These are phyloP conservation scores for Ramalina intermedia DNA, from an alignment of 495 filamentous ascomycete species.

Conservation along the genomic window DNA sequence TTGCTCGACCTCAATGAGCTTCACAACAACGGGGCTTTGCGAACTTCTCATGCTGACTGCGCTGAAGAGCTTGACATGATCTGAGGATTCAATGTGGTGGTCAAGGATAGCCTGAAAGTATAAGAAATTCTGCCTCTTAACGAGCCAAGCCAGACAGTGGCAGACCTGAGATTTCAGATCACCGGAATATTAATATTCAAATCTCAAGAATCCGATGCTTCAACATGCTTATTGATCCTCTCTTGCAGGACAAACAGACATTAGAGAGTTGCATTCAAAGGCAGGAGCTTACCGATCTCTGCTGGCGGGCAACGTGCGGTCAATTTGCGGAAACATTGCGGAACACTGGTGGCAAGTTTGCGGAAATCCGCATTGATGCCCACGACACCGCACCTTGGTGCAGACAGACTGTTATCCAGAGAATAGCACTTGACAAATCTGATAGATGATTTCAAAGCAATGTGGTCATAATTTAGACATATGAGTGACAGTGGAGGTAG, in stretches of 20 bases:
- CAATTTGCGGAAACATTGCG: background rate
- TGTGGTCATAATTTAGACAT: background rate
- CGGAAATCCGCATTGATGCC: background rate
- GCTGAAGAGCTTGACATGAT: too few species aligned
- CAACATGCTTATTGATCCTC: background rate
- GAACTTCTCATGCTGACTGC: too few species aligned
- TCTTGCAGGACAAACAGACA: background rate
- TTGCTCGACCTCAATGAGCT: too few species aligned
- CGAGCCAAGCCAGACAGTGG: background rate
- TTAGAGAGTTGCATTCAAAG: background rate
- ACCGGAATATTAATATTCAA: background rate
- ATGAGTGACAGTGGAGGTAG: background rate
- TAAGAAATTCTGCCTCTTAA: background rate
- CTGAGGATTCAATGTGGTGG: too few species aligned
- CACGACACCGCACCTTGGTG: background rate
- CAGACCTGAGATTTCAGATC: background rate
- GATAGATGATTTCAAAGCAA: background rate
- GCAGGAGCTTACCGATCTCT: background rate
- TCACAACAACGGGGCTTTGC: too few species aligned
- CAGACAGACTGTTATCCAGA: background rate
- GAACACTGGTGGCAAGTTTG: background rate
- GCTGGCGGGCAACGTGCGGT: background rate
- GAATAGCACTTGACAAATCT: background rate
- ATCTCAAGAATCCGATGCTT: background rate
- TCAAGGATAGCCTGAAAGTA: too few species aligned